These are phyloP conservation scores for Xylaria sp. DNA, from an alignment of 2,329 filamentous ascomycete genomes.

Conservation along the genomic window DNA sequence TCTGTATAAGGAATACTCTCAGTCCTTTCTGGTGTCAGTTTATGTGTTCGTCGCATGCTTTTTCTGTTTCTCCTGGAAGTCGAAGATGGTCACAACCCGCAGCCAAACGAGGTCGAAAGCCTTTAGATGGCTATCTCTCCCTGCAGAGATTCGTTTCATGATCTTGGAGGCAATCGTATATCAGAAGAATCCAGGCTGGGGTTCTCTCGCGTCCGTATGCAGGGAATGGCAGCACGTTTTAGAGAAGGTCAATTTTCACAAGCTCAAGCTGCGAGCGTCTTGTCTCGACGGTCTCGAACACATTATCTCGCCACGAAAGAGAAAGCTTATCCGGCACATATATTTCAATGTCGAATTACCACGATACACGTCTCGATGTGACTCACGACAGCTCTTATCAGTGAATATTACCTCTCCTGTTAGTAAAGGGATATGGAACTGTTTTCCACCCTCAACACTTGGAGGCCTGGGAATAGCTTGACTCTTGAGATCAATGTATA, in stretches of 20 bases:
- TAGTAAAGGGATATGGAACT: background rate
- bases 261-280: background rate
- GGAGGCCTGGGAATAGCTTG: background rate
- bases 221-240: background rate
- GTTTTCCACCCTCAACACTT: background rate
- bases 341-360: background rate
- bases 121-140: background rate
- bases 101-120: background rate
- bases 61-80: background rate
- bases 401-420: background rate
- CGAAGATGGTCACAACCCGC: background rate
- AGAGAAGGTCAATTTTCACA: background rate
- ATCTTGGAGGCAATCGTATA: background rate
- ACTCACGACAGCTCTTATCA: background rate
- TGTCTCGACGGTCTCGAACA: background rate
- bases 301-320: background rate
- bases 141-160: background rate
- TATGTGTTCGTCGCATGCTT: background rate
- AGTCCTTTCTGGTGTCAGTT: background rate
- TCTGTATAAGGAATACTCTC: no score
- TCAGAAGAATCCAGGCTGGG: background rate
- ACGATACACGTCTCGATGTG: background rate
- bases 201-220: background rate
- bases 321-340: background rate
- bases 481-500: background rate